Conservation (phyloP, 306 rosid species). For the Corylus avellana region DNA sequence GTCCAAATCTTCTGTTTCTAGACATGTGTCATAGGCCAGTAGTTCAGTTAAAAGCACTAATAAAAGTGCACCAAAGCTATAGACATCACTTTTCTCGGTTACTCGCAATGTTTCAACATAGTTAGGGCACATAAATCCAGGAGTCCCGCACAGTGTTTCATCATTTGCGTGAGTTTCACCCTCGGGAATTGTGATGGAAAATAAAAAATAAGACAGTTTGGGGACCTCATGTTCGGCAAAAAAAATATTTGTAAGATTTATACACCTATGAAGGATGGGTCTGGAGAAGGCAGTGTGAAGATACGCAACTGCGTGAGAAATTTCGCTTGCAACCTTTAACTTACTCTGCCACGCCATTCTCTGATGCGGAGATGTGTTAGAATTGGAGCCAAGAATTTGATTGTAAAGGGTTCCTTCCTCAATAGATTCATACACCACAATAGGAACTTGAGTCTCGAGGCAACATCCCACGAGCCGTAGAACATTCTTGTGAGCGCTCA, state of each 20-base stretch:
- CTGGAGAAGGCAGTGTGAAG: no score
- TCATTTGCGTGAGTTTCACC: not conserved
- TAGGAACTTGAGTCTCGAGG: not conserved
- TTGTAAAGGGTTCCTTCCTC: not conserved
- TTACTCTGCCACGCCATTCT: no score
- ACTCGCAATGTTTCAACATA: not conserved
- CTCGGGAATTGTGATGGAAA: constrained; percentile 12
- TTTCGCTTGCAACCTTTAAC: no score
- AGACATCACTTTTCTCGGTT: constrained; percentile 6
- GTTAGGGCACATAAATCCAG: not conserved
- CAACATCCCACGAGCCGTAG: not conserved
- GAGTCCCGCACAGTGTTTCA: no score
- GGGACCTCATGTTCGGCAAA: not conserved
- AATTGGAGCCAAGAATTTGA: not conserved
- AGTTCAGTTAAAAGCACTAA: not conserved
- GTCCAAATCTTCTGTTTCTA: no score
- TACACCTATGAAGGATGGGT: no score
- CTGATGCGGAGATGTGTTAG: not conserved
- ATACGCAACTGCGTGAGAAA: no score
- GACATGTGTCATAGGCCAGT: no score
- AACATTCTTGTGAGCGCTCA: not conserved
- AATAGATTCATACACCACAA: not conserved
- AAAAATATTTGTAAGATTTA: no score
- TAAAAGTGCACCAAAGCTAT: not conserved
- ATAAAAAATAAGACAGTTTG: constrained; percentile 3